These are phyloP conservation scores for Pelargonium fulgidum DNA, from an alignment of 441 rosid genomes.

Conservation along the genomic window DNA sequence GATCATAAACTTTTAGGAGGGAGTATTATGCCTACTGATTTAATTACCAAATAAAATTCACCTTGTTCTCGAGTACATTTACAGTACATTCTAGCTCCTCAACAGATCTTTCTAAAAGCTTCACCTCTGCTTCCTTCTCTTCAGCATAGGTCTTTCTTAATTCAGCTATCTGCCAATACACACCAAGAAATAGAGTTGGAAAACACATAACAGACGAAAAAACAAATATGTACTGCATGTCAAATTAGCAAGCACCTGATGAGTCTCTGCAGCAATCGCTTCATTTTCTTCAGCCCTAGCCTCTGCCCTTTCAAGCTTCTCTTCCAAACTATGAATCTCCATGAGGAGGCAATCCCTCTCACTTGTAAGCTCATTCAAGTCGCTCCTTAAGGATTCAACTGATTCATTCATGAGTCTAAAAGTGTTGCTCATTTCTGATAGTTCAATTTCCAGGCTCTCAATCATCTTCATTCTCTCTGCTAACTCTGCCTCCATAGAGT, in stretches of 20 bases:
- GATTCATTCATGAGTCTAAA: slow-evolving; percentile 58
- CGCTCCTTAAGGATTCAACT: slow-evolving; percentile 45
- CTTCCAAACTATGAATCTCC: slow-evolving; percentile 56
- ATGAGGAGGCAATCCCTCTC: slow-evolving; percentile 61
- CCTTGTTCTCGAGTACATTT: slow-evolving; percentile 83
- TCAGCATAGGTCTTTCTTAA: slow-evolving; percentile 64
- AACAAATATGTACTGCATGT: slow-evolving; percentile 4
- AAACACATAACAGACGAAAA: slow-evolving; percentile 17
- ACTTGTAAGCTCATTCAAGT: slow-evolving; percentile 39
- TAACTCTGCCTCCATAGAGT: slow-evolving; percentile 50
- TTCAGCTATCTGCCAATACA: slow-evolving; percentile 58
- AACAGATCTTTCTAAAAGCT: slow-evolving; percentile 83
- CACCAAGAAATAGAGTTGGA: slow-evolving; percentile 13
- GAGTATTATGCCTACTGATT: slow-evolving; percentile 12
- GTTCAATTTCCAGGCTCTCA: slow-evolving; percentile 77
- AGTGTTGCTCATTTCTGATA: slow-evolving; percentile 51
- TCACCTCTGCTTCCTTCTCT: slow-evolving; percentile 86
- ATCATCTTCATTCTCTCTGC: slow-evolving; percentile 43
- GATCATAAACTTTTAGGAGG: background rate
- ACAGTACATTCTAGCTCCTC: slow-evolving; percentile 86
- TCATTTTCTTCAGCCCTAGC: slow-evolving; percentile 50
- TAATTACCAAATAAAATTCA: slow-evolving; percentile 27
- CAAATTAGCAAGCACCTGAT: slow-evolving; percentile 44
- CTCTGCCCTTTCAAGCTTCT: slow-evolving; percentile 47
- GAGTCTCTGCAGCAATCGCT: slow-evolving; percentile 62